Percentiles rank a stretch among this genome's conserved stretches.
Conservation (phyloP, 192 early-diverging fungal species). For the Phlyctochytrium arcticum region DNA sequence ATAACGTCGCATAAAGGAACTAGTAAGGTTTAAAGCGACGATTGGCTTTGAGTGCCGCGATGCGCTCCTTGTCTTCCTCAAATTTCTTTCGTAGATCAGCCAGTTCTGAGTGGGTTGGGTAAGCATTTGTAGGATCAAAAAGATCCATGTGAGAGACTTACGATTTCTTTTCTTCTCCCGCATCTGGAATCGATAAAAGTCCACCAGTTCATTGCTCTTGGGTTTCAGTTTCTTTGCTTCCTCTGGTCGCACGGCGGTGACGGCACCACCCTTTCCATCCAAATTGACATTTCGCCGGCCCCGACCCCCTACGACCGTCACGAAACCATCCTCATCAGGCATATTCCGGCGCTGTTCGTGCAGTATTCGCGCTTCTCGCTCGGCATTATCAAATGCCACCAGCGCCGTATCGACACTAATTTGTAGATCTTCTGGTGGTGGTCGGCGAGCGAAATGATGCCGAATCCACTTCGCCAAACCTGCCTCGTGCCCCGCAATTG, state of each 20-base stretch:
- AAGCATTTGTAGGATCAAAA: too few species aligned
- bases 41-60: conserved; percentile 71
- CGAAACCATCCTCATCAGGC: conserved; percentile 92
- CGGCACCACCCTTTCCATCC: conserved; percentile 63
- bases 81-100: conserved; percentile 85
- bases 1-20: not conserved
- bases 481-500: too few species aligned
- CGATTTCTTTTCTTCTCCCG: conserved; percentile 84
- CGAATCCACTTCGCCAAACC: conserved; percentile 35
- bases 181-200: conserved; percentile 97
- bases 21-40: conserved; percentile 87
- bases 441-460: conserved; percentile 26
- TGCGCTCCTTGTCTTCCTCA: conserved; percentile 85
- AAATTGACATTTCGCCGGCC: conserved; percentile 62
- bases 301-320: conserved; percentile 67
- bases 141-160: conserved; percentile 36
- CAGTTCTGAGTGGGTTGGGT: conserved; percentile 65
- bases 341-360: conserved; percentile 64
- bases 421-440: conserved; percentile 49
- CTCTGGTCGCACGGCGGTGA: conserved; percentile 52
- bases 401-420: conserved; percentile 68
- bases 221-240: conserved; percentile 53
- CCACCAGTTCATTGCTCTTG: conserved; percentile 78
- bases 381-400: conserved; percentile 70
- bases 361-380: conserved; percentile 64